Base-by-base conservation (phyloP, 306 rosid genomes). In the Gleditsia sinensis region DNA sequence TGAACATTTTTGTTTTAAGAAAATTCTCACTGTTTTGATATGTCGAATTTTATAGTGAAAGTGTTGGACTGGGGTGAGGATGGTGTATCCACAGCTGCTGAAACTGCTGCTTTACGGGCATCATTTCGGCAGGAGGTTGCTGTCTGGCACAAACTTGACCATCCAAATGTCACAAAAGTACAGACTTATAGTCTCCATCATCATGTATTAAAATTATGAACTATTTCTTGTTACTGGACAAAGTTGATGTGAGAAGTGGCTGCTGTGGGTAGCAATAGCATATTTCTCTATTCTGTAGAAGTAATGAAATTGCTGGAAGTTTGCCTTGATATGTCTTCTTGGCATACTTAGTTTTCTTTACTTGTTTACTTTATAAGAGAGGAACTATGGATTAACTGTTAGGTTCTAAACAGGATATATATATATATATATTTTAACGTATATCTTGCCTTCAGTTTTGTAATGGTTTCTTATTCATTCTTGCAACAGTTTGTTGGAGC, bases 61-160 rank as follows among this genome's bases (percentile, higher is more conserved):
- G 67, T 89, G 60, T 82, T 89, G 87, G 91, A 89, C 79, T 89
- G 94, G 94, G 94, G 91, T 64, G 94, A 89, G 79, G 89, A 86
- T 32, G 85, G 91, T 63, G 34, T 83, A 32, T 80, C 84, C 58
- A 84, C 89, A 17, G n/a, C 70, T 21, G 82, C 88, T 70, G 91
- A 89, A 81, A 81, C 88, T 72, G 80, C 83, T 69, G 81, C 91
- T 65, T 20, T 86, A 76, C 82, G 91, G 50, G 75, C 88, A 57
- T 89, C 91, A 28, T 89, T 89, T 76, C 85, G 48, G 74, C 90
- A 89, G 84, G 94, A 89, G 78, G 94, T 86, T 79, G 94, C 89
- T 74, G 94, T 89, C 14, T 89, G 94, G 91, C 86, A 85, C 74
- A 87, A 89, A 84, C 94, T 89, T 71, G 84, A 86, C 69, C 86